Conservation (phyloP, 345 rosid species). For the Acer yangbiense region DNA sequence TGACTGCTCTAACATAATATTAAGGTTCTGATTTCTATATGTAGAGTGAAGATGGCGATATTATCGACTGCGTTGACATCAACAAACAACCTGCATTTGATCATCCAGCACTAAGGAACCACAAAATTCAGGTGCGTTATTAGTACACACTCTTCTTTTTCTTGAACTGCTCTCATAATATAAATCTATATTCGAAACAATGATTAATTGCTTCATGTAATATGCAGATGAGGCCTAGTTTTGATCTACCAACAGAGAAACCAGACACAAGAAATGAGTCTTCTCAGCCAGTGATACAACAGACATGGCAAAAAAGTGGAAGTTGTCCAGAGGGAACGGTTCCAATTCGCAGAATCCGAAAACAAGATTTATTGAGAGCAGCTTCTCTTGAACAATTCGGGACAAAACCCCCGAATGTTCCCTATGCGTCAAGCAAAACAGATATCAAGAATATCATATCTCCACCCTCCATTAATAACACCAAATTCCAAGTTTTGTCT, state of each 20-base stretch:
- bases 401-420: conserved; percentile 22
- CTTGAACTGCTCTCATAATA: background rate
- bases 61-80: conserved; percentile 52
- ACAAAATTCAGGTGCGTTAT: conserved; percentile 43
- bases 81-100: conserved; percentile 59
- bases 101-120: conserved; percentile 46
- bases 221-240: conserved; percentile 48
- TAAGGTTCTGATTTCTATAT: background rate
- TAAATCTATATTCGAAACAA: background rate
- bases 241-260: conserved; percentile 7
- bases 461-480: background rate
- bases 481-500: background rate
- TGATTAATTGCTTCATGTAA: background rate
- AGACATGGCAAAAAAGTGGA: conserved; percentile 52
- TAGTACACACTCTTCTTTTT: background rate
- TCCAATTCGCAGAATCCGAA: conserved; percentile 47
- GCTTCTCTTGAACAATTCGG: conserved; percentile 33
- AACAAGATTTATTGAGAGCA: conserved; percentile 41
- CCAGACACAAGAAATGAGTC: conserved; percentile 7
- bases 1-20: background rate
- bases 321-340: conserved; percentile 49
- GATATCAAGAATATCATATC: background rate
- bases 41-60: conserved; percentile 60
- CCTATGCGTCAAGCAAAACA: background rate
- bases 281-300: conserved; percentile 22